Evolutionary conservation across 257 asterid species (phyloP).

Genomic region (Hygrophila difformis): DNA sequence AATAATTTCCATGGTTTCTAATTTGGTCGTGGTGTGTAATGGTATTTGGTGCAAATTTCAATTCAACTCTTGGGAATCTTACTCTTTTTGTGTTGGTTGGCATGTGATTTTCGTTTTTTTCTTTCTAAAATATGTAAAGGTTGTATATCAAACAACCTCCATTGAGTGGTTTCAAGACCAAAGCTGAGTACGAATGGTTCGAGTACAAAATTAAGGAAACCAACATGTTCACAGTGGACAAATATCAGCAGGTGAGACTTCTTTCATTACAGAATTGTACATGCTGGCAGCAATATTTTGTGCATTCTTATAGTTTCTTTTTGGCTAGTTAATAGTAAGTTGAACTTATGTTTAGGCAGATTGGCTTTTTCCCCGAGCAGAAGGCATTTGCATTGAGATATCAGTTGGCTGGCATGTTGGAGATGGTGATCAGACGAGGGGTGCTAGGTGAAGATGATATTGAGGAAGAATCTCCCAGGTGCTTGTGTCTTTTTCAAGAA

Average conservation of each 20-base stretch:
- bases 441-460: constrained; percentile 96
- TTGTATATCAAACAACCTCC: constrained; percentile 85
- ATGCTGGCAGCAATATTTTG: neutral
- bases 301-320: constrained; percentile 5
- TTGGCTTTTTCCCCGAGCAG: constrained; percentile 75
- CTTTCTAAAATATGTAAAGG: constrained; percentile 32
- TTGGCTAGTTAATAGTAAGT: constrained; percentile 17
- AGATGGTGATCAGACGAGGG: constrained; percentile 86
- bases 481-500: too few species aligned
- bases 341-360: constrained; percentile 61
- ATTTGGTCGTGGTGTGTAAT: neutral
- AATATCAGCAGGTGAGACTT: constrained; percentile 88
- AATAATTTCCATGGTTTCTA: too few species aligned
- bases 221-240: constrained; percentile 91
- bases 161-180: constrained; percentile 33
- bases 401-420: constrained; percentile 97
- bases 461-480: constrained; percentile 96
- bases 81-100: too few species aligned
- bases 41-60: too few species aligned
- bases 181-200: constrained; percentile 65
- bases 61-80: too few species aligned
- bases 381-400: constrained; percentile 93
- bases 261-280: constrained; percentile 11
- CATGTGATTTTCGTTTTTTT: constrained; percentile 3
- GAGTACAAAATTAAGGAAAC: constrained; percentile 96